Percentiles rank a stretch among this genome's conserved stretches.
Evolutionary conservation across 805 yeast genomes (phyloP).

Genomic region (Zygotorulaspora sp.): DNA sequence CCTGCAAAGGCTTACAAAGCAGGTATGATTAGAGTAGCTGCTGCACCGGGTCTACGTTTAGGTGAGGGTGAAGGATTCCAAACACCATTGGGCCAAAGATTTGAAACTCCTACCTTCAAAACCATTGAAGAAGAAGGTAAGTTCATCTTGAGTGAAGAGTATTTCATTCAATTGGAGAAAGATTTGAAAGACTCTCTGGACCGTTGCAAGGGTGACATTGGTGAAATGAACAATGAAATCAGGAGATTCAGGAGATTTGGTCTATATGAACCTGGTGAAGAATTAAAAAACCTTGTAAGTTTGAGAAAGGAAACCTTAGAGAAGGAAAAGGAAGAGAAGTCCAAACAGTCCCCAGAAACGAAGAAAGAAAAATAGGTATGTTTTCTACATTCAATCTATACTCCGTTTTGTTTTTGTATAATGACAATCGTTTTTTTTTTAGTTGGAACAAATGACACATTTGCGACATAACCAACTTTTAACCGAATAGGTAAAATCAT

Average conservation of each 20-base stretch:
- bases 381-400: no score
- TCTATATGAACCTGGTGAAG: constrained; percentile 46
- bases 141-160: constrained; percentile 54
- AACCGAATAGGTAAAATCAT: no score
- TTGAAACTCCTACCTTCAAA: constrained; percentile 36
- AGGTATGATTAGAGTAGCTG: constrained; percentile 61
- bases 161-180: constrained; percentile 47
- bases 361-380: constrained; percentile 7
- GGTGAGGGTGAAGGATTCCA: constrained; percentile 81
- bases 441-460: no score
- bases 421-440: no score
- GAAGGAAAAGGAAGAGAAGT: constrained; percentile 14
- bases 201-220: constrained; percentile 37
- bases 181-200: constrained; percentile 40
- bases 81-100: constrained; percentile 46
- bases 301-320: constrained; percentile 26
- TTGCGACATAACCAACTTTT: no score
- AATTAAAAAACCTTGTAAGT: constrained; percentile 24
- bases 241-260: constrained; percentile 68
- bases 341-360: constrained; percentile 15
- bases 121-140: constrained; percentile 40
- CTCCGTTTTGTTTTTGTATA: no score
- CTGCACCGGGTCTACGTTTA: constrained; percentile 55
- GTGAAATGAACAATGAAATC: constrained; percentile 38
- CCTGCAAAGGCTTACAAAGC: constrained; percentile 68